Evolutionary conservation across 2,329 filamentous ascomycete genomes (phyloP).

Genomic region (Laburnicola sp.): DNA sequence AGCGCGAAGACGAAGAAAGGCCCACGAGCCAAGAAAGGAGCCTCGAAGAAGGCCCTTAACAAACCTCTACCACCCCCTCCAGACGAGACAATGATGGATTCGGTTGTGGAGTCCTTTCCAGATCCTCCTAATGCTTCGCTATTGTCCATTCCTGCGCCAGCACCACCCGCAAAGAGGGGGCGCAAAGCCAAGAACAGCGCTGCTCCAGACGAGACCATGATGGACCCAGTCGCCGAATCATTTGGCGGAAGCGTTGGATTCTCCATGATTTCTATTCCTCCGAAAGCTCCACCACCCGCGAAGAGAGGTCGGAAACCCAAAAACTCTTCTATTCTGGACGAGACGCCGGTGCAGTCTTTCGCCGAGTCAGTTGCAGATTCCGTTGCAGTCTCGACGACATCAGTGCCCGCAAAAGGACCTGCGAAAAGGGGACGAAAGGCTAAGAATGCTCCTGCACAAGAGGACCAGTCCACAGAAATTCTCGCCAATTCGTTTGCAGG

Average conservation of each 20-base stretch:
- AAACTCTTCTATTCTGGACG: conserved; percentile 2
- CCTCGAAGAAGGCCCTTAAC: conserved; percentile 1
- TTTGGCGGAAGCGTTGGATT: neutral
- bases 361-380: conserved; percentile 5
- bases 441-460: neutral
- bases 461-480: neutral
- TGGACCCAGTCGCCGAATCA: conserved; percentile 7
- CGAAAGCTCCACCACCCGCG: conserved; percentile 4
- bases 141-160: neutral
- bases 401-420: conserved; percentile 3
- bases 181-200: conserved; percentile 1
- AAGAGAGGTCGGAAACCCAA: conserved; percentile 8
- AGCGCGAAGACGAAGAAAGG: conserved; percentile 21
- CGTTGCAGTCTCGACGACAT: neutral
- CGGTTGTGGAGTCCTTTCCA: conserved; percentile 5
- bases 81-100: conserved; percentile 5
- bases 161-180: conserved; percentile 1
- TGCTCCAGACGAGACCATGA: conserved; percentile 5
- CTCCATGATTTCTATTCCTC: conserved; percentile 1
- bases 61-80: conserved; percentile 12
- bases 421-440: conserved; percentile 4
- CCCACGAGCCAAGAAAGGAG: conserved; percentile 13
- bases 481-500: neutral
- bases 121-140: neutral
- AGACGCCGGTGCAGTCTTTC: neutral